Percentiles rank a stretch among this genome's conserved stretches.
phyloP scores from a whole-genome alignment of 495 filamentous ascomycete species.

The Aspergillus ostianus region DNA sequence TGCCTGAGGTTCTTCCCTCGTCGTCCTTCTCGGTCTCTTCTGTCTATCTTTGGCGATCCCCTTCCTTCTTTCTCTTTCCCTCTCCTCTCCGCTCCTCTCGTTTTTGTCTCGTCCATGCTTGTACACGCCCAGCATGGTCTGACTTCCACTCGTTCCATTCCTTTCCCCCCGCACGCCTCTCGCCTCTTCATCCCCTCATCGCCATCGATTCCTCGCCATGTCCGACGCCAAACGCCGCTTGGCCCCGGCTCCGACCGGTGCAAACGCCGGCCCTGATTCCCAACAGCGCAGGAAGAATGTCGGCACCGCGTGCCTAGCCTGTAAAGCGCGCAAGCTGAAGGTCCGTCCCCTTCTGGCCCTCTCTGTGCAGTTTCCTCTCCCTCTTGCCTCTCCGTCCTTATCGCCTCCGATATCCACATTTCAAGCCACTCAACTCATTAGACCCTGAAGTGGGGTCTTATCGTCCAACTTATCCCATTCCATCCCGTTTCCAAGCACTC shows the following conservation, averaged over 20 bases:
- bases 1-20: background rate
- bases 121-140: constrained; percentile 11
- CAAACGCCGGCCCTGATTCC: constrained; percentile 8
- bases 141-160: background rate
- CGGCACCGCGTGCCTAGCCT: constrained; percentile 28
- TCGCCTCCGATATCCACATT: background rate
- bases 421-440: background rate
- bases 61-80: constrained; percentile 1
- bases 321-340: constrained; percentile 33
- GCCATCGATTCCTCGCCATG: constrained; percentile 12
- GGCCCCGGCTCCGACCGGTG: constrained; percentile 21
- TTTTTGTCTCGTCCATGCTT: background rate
- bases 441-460: background rate
- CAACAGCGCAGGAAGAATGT: constrained; percentile 26
- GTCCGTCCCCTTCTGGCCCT: constrained; percentile 2
- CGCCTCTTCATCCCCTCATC: constrained; percentile 10
- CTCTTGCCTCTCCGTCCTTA: background rate
- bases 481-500: no score
- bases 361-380: background rate
- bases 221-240: constrained; percentile 18
- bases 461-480: no score
- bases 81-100: background rate
- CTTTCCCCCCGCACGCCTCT: constrained; percentile 6
- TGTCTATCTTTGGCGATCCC: background rate
- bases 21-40: no score